Percentiles rank a stretch among this genome's conserved stretches.
Conservation (phyloP, 768 basidiomycete genomes). For the Phanerochaete carnosa region DNA sequence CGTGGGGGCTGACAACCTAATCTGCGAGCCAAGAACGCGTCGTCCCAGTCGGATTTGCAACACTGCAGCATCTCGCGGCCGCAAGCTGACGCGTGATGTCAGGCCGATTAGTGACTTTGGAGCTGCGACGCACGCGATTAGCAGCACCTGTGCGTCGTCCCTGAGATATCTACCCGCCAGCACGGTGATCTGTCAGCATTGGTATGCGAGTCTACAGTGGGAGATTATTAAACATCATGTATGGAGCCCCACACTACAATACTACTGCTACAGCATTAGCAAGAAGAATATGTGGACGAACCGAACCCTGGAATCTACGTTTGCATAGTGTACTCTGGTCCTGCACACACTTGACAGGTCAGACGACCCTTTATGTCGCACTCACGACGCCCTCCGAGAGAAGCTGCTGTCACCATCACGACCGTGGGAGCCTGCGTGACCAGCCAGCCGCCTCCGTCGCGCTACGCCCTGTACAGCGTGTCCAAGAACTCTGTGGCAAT, state of each 20-base stretch:
- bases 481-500: slow-evolving; percentile 81
- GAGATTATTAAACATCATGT: background rate
- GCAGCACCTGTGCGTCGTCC: no score
- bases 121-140: background rate
- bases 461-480: slow-evolving; percentile 72
- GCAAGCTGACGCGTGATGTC: background rate
- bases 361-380: background rate
- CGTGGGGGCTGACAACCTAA: no score
- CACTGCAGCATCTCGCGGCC: no score
- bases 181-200: background rate
- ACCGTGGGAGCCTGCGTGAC: background rate
- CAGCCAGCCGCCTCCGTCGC: slow-evolving; percentile 1
- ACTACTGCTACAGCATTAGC: background rate
- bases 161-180: no score
- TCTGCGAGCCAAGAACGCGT: no score
- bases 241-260: background rate
- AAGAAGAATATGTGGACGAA: background rate
- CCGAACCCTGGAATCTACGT: background rate
- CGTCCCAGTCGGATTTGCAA: no score
- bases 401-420: background rate
- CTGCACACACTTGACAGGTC: background rate
- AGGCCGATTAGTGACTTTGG: background rate
- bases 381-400: background rate
- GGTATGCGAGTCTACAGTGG: background rate
- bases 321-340: background rate